Percentiles rank a stretch among this genome's conserved stretches.
These are phyloP conservation scores for Ziziphus jujuba DNA, from an alignment of 306 rosid genomes.

Conservation along the genomic window DNA sequence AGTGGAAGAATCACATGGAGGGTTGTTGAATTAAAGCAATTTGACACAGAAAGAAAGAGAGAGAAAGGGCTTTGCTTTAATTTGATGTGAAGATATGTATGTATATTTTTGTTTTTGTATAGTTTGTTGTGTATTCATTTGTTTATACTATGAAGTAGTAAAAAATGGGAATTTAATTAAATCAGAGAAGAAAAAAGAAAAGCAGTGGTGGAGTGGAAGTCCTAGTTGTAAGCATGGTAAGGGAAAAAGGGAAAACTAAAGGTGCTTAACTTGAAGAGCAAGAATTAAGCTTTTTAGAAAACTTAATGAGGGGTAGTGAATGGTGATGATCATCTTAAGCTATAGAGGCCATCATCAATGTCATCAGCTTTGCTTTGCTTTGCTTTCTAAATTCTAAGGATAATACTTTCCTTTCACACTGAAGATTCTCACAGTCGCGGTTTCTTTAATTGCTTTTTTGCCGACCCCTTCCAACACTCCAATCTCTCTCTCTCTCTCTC, in stretches of 20 bases:
- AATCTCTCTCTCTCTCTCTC: background rate
- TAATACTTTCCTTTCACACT: slow-evolving; percentile 23
- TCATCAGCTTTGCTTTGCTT: too few relatives aligned
- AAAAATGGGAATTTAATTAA: background rate
- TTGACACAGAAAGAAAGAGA: too few relatives aligned
- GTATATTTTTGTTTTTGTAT: too few relatives aligned
- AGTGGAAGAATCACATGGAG: too few relatives aligned
- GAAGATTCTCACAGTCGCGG: slow-evolving; percentile 44
- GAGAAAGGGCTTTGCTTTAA: too few relatives aligned
- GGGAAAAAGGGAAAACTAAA: slow-evolving; percentile 8
- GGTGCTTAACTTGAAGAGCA: slow-evolving; percentile 58
- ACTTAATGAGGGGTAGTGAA: slow-evolving; percentile 22
- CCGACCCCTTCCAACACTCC: slow-evolving; percentile 14
- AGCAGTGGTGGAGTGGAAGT: slow-evolving; percentile 24
- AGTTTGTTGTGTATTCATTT: background rate
- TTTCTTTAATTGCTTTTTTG: slow-evolving; percentile 31
- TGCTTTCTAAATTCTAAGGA: slow-evolving; percentile 8
- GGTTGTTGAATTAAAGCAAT: background rate
- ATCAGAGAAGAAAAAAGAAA: background rate
- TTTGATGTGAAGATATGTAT: too few relatives aligned
- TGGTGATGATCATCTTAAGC: too few relatives aligned
- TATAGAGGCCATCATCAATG: too few relatives aligned
- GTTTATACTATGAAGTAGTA: too few relatives aligned
- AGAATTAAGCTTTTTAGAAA: slow-evolving; percentile 49
- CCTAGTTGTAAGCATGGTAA: slow-evolving; percentile 22